Percentiles rank a stretch among this genome's conserved stretches.
Evolutionary conservation across 2,329 filamentous ascomycete genomes (phyloP).

Genomic region (Aspergillus novoparasiticus): DNA sequence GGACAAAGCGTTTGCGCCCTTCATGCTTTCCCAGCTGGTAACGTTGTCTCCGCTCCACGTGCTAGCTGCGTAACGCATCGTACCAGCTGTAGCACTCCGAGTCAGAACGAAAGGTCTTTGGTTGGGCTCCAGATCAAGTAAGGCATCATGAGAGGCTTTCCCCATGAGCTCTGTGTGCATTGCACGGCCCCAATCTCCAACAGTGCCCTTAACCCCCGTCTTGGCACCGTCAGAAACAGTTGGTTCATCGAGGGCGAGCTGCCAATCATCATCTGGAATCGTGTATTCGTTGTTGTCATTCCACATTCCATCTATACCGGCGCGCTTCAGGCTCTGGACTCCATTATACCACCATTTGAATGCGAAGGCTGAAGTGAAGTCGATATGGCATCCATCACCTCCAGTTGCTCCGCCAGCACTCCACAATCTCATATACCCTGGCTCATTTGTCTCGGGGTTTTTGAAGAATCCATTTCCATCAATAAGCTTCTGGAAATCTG

Average conservation of each 20-base stretch:
- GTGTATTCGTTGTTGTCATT: conserved; percentile 80
- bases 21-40: conserved; percentile 73
- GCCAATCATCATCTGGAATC: conserved; percentile 66
- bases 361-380: conserved; percentile 69
- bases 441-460: conserved; percentile 55
- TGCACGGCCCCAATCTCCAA: conserved; percentile 71
- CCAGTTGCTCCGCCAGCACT: conserved; percentile 72
- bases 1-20: conserved; percentile 69
- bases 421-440: conserved; percentile 67
- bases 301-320: conserved; percentile 74
- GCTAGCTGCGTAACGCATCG: conserved; percentile 69
- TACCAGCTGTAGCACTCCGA: conserved; percentile 70
- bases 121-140: conserved; percentile 60
- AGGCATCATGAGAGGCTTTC: conserved; percentile 69
- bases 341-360: conserved; percentile 74
- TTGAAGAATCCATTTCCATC: conserved; percentile 64
- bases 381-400: conserved; percentile 70
- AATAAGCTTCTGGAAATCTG: conserved; percentile 65
- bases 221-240: conserved; percentile 42
- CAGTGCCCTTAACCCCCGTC: conserved; percentile 45
- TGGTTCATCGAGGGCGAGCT: conserved; percentile 57
- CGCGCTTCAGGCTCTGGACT: conserved; percentile 61
- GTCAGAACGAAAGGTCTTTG: conserved; percentile 69
- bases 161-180: conserved; percentile 72
- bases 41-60: conserved; percentile 77